Percentiles rank a stretch among this genome's conserved stretches.
Evolutionary conservation across 2,329 filamentous ascomycete genomes (phyloP).

Genomic region (Fusarium sp.): DNA sequence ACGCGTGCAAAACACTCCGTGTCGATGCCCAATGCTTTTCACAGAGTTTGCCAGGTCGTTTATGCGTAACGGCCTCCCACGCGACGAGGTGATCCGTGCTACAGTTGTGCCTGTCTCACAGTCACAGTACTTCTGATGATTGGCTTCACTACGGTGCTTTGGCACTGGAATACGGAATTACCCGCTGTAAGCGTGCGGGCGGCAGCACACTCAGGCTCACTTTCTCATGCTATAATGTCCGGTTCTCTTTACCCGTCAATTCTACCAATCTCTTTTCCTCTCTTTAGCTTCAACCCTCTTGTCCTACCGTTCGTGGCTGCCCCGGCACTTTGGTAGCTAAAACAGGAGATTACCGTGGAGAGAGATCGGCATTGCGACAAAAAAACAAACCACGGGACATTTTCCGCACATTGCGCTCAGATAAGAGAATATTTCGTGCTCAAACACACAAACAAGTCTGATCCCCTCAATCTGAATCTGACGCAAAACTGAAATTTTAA

Average conservation of each 20-base stretch:
- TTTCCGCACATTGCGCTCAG: slow-evolving; percentile 1
- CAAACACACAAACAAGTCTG: background rate
- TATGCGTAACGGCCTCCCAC: background rate
- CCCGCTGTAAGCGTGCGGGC: background rate
- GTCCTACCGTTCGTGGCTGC: background rate
- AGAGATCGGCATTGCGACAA: slow-evolving; percentile 29
- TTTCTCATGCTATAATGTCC: too few species aligned
- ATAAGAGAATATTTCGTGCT: background rate
- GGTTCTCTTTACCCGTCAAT: background rate
- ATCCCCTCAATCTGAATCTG: background rate
- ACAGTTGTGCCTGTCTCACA: background rate
- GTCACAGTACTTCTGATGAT: too few species aligned
- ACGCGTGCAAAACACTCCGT: slow-evolving; percentile 9
- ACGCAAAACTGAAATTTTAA: background rate
- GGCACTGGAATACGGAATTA: background rate
- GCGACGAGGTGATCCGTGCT: background rate
- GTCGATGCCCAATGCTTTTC: background rate
- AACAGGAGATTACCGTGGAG: slow-evolving; percentile 37
- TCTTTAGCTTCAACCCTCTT: background rate
- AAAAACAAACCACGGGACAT: background rate
- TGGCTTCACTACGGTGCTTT: background rate
- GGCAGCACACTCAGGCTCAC: too few species aligned
- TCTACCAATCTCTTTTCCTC: background rate
- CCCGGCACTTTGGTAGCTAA: slow-evolving; percentile 4
- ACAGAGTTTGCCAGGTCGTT: background rate